phyloP scores from a whole-genome alignment of 1,139 yeast species.

The Nakaseomyces sp. region DNA sequence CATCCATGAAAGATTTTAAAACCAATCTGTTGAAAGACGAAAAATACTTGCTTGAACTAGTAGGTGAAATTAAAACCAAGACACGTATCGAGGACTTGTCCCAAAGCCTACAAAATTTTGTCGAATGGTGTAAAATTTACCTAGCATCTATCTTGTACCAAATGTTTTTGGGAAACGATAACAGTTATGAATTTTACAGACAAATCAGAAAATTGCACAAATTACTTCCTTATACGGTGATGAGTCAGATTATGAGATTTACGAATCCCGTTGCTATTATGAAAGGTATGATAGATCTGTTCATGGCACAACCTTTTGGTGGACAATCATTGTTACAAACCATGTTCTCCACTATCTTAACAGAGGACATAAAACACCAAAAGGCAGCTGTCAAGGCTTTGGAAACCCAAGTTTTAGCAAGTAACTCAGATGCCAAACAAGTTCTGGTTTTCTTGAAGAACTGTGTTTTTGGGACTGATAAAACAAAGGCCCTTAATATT shows the following conservation, averaged over 20 bases:
- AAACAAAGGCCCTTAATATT: constrained; percentile 26
- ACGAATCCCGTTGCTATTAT: constrained; percentile 83
- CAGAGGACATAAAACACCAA: constrained; percentile 69
- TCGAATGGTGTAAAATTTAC: constrained; percentile 77
- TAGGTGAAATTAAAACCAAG: constrained; percentile 6
- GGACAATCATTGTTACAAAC: constrained; percentile 61
- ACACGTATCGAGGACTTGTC: constrained; percentile 35
- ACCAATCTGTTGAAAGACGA: constrained; percentile 30
- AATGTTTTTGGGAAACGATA: constrained; percentile 68
- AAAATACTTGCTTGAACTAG: constrained; percentile 25
- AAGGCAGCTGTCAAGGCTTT: constrained; percentile 47
- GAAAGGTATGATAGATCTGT: constrained; percentile 66
- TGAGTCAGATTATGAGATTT: constrained; percentile 64
- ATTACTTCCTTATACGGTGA: constrained; percentile 65
- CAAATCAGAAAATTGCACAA: constrained; percentile 63
- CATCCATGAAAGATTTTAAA: constrained; percentile 31
- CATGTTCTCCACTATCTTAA: constrained; percentile 61
- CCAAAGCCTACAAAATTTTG: constrained; percentile 56
- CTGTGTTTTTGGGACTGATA: constrained; percentile 29
- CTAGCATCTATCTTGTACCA: constrained; percentile 78
- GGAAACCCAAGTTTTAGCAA: constrained; percentile 33
- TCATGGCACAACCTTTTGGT: constrained; percentile 72
- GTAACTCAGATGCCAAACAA: constrained; percentile 24
- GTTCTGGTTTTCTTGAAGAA: constrained; percentile 25
- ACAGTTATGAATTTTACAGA: constrained; percentile 61